Conservation (phyloP, 31 red algal genomes). For the Porphyra umbilicalis region DNA sequence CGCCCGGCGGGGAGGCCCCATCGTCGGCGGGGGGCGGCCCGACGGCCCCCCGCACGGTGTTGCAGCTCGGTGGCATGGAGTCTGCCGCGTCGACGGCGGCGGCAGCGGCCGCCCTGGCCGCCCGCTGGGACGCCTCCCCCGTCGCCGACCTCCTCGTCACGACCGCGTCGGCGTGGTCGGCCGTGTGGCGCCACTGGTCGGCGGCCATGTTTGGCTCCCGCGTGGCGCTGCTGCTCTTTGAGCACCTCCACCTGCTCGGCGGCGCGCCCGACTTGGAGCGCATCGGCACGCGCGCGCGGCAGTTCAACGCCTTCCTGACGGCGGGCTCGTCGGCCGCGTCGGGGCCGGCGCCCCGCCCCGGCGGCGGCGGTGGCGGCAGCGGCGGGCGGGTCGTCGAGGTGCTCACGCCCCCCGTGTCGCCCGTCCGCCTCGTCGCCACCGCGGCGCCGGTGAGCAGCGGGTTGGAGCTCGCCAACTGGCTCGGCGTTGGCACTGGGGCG, state of each 20-base stretch:
- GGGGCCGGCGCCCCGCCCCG: not conserved
- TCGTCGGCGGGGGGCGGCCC: not conserved
- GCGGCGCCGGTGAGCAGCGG: conserved; percentile 21
- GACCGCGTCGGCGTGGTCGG: conserved; percentile 39
- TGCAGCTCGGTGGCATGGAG: not conserved
- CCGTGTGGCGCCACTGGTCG: conserved; percentile 9
- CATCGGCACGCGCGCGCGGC: conserved; percentile 6
- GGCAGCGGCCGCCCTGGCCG: not conserved
- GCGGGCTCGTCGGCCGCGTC: conserved; percentile 1
- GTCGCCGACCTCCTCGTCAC: conserved; percentile 28
- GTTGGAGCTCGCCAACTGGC: conserved; percentile 41
- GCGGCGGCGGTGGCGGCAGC: not conserved
- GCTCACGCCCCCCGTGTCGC: not conserved
- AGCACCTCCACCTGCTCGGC: conserved; percentile 63
- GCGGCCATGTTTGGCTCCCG: conserved; percentile 3
- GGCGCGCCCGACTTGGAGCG: conserved; percentile 15
- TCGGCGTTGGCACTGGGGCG: conserved; percentile 24
- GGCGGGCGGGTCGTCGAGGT: not conserved
- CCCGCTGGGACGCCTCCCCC: not conserved
- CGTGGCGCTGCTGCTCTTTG: conserved; percentile 54
- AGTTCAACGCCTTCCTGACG: not conserved
- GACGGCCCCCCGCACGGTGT: not conserved
- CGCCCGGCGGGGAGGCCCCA: not conserved
- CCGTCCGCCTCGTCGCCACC: conserved; percentile 38
- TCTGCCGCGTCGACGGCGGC: not conserved